These are phyloP conservation scores for Globisporangium apiculatum DNA, from an alignment of 352 stramenopile genomes.

Conservation along the genomic window DNA sequence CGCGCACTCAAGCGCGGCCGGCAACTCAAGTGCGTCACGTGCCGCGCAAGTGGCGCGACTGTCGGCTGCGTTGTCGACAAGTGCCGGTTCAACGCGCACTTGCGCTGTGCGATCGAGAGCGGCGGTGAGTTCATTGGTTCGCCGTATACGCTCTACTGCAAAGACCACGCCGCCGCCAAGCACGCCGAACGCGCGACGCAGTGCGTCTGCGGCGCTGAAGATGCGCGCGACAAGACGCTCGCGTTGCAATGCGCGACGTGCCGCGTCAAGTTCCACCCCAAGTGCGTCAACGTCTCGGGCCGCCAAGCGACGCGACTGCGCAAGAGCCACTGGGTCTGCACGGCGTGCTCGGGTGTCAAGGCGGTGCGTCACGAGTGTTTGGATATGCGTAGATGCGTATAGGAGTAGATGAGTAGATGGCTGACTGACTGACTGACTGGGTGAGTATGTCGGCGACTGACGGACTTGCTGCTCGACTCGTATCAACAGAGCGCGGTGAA, in stretches of 20 bases:
- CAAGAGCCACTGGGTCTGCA: slow-evolving; percentile 44
- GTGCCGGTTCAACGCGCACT: slow-evolving; percentile 71
- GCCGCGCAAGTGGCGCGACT: slow-evolving; percentile 58
- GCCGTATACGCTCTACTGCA: slow-evolving; percentile 71
- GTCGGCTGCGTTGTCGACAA: slow-evolving; percentile 75
- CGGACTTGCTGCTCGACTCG: too few species aligned
- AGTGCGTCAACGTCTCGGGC: slow-evolving; percentile 78
- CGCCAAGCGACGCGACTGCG: slow-evolving; percentile 46
- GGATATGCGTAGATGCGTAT: background rate
- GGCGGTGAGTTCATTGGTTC: slow-evolving; percentile 68
- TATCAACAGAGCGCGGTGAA: slow-evolving; percentile 6
- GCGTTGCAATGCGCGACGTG: slow-evolving; percentile 60
- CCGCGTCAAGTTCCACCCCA: slow-evolving; percentile 62
- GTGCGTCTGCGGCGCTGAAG: slow-evolving; percentile 42
- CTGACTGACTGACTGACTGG: slow-evolving; percentile 2
- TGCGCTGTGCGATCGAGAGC: slow-evolving; percentile 67
- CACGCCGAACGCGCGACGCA: slow-evolving; percentile 24
- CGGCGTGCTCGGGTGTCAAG: slow-evolving; percentile 12
- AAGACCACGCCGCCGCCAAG: slow-evolving; percentile 45
- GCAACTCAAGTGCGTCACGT: slow-evolving; percentile 65
- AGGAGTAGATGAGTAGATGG: background rate
- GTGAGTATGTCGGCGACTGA: background rate
- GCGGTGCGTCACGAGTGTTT: background rate
- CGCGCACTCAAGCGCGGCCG: slow-evolving; percentile 74
- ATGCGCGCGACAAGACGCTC: slow-evolving; percentile 34